Evolutionary conservation across 192 early-diverging fungal genomes (phyloP).

Genomic region (Coemansia sp.): DNA sequence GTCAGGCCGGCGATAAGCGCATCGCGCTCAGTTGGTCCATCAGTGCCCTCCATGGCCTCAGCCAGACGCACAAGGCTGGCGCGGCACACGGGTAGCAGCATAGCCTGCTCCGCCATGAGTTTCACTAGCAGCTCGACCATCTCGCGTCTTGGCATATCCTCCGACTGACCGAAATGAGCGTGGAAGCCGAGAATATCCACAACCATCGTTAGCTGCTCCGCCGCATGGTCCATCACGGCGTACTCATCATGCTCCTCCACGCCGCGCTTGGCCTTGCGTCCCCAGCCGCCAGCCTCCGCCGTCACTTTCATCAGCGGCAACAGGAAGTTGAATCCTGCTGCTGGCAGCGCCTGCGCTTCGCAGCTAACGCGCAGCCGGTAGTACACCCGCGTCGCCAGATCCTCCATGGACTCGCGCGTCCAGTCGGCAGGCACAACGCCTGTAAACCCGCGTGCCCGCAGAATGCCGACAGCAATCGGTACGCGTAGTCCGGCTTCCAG

Average conservation of each 20-base stretch:
- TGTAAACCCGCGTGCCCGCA: conserved; percentile 37
- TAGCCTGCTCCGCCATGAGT: conserved; percentile 63
- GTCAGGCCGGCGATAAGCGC: conserved; percentile 35
- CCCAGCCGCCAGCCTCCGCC: conserved; percentile 66
- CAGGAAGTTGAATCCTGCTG: conserved; percentile 67
- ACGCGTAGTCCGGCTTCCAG: conserved; percentile 24
- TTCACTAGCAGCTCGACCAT: conserved; percentile 64
- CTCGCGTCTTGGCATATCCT: conserved; percentile 61
- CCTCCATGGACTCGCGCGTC: conserved; percentile 37
- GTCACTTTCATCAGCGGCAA: conserved; percentile 69
- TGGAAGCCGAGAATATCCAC: conserved; percentile 69
- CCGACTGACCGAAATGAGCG: conserved; percentile 43
- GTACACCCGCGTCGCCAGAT: conserved; percentile 61
- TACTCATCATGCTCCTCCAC: conserved; percentile 54
- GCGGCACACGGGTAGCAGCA: conserved; percentile 32
- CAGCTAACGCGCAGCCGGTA: conserved; percentile 68
- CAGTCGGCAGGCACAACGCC: conserved; percentile 29
- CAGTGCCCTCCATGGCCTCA: conserved; percentile 55
- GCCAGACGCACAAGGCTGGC: conserved; percentile 61
- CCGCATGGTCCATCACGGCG: conserved; percentile 43
- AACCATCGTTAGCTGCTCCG: conserved; percentile 69
- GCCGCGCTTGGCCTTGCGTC: conserved; percentile 26
- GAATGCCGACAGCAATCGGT: conserved; percentile 39
- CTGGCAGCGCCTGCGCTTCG: conserved; percentile 58
- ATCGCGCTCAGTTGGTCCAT: conserved; percentile 37